A percentile compares a stretch with the other conserved stretches of the same genome.
Evolutionary conservation across 1,139 yeast genomes (phyloP).

Genomic region (Lizanozyma gosingica): DNA sequence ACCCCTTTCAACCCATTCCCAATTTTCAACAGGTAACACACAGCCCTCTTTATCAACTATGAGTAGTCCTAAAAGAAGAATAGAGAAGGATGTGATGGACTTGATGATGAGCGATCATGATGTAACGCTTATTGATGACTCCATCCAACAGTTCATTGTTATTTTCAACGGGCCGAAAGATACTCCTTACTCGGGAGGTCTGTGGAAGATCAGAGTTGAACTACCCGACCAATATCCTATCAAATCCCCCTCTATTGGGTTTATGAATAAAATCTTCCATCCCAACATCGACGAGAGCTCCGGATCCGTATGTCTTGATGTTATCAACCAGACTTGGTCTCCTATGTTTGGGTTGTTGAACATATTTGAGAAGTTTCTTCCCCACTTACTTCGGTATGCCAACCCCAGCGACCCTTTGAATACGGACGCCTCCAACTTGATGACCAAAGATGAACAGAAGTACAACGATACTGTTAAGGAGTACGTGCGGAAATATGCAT

Average conservation of each 20-base stretch:
- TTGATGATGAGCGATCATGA: conserved; percentile 94
- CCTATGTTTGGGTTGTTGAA: conserved; percentile 93
- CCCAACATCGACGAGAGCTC: conserved; percentile 88
- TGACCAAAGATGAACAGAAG: conserved; percentile 59
- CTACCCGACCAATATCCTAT: conserved; percentile 94
- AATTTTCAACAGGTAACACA: no score
- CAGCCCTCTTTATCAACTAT: no score
- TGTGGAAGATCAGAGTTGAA: conserved; percentile 89
- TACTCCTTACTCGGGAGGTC: conserved; percentile 84
- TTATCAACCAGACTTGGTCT: conserved; percentile 96
- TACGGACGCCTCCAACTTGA: conserved; percentile 80
- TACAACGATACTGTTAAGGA: conserved; percentile 65
- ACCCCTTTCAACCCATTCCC: no score
- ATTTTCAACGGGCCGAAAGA: conserved; percentile 83
- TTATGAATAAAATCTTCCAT: conserved; percentile 83
- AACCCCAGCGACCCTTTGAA: conserved; percentile 93
- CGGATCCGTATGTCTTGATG: conserved; percentile 93
- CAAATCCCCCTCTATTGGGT: conserved; percentile 93
- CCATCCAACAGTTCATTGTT: conserved; percentile 85
- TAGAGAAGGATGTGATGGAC: conserved; percentile 96
- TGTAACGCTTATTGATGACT: conserved; percentile 76
- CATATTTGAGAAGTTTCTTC: conserved; percentile 87
- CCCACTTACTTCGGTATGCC: conserved; percentile 86
- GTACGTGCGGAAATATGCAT: conserved; percentile 71
- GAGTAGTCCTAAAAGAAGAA: conserved; percentile 77